phyloP scores from a whole-genome alignment of 2,329 filamentous ascomycete species.

The Trichophyton rubrum region DNA sequence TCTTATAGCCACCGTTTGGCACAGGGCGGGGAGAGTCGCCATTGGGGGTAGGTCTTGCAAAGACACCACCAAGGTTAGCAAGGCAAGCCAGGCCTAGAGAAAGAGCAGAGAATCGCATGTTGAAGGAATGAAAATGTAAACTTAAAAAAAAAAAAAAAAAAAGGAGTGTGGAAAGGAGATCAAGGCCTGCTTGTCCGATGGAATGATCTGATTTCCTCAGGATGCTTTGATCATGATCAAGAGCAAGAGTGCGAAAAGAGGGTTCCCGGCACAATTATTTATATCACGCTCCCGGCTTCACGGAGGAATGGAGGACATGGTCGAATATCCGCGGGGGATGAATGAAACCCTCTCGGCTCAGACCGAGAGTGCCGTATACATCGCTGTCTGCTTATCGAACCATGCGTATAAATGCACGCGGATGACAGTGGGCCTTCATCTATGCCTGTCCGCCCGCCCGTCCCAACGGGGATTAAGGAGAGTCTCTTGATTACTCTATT shows the following conservation, averaged over 20 bases:
- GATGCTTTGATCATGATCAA: background rate
- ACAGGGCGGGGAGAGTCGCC: background rate
- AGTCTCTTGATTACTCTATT: background rate
- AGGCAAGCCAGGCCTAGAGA: slow-evolving; percentile 5
- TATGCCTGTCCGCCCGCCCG: background rate
- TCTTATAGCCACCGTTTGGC: slow-evolving; percentile 4
- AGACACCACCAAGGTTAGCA: background rate
- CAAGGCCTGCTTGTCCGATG: slow-evolving; percentile 1
- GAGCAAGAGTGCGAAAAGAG: background rate
- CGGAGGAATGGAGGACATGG: background rate
- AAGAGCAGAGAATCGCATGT: slow-evolving; percentile 3
- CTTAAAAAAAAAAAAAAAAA: background rate
- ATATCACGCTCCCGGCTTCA: background rate
- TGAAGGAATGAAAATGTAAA: slow-evolving; percentile 1
- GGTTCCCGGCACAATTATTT: background rate
- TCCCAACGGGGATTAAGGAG: background rate
- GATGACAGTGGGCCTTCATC: background rate
- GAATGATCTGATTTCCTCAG: background rate
- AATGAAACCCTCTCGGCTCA: slow-evolving; percentile 2
- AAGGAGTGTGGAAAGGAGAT: background rate
- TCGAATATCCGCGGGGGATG: background rate
- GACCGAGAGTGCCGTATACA: background rate
- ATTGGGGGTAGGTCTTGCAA: background rate
- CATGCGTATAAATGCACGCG: slow-evolving; percentile 1
- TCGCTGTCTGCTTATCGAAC: background rate